Evolutionary conservation across 306 rosid genomes (phyloP).

Genomic region (Pterocarpus macrocarpus): DNA sequence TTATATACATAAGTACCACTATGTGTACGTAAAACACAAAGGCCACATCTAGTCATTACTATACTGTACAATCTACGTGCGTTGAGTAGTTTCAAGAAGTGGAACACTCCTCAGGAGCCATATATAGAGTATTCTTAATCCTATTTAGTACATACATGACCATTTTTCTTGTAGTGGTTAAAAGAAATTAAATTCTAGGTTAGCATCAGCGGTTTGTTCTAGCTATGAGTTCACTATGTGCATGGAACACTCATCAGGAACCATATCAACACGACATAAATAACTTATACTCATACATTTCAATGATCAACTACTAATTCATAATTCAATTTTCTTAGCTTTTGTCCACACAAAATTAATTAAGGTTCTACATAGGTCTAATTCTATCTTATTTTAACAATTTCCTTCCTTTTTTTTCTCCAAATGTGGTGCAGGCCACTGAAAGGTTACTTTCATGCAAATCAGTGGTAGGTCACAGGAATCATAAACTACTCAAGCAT

Average conservation of each 20-base stretch:
- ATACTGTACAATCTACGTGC: slow-evolving; percentile 10
- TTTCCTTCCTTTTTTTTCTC: slow-evolving; percentile 38
- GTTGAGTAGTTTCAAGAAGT: background rate
- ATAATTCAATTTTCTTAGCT: background rate
- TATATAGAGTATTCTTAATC: background rate
- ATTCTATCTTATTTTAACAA: background rate
- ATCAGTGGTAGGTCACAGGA: slow-evolving; percentile 48
- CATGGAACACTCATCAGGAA: background rate
- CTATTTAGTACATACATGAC: background rate
- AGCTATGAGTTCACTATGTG: background rate
- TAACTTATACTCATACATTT: background rate
- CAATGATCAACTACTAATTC: background rate
- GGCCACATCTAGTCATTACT: background rate
- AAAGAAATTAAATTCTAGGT: slow-evolving; percentile 8
- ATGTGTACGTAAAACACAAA: background rate
- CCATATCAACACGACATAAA: background rate
- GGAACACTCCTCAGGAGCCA: background rate
- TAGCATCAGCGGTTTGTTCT: background rate
- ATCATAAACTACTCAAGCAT: slow-evolving; percentile 44
- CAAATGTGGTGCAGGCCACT: slow-evolving; percentile 24
- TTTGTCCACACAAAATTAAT: background rate
- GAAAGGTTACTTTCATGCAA: slow-evolving; percentile 48
- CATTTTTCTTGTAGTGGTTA: background rate
- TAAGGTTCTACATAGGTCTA: background rate
- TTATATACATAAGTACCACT: slow-evolving; percentile 5